phyloP scores from a whole-genome alignment of 2,329 filamentous ascomycete species.

The Blastomyces silverae region DNA sequence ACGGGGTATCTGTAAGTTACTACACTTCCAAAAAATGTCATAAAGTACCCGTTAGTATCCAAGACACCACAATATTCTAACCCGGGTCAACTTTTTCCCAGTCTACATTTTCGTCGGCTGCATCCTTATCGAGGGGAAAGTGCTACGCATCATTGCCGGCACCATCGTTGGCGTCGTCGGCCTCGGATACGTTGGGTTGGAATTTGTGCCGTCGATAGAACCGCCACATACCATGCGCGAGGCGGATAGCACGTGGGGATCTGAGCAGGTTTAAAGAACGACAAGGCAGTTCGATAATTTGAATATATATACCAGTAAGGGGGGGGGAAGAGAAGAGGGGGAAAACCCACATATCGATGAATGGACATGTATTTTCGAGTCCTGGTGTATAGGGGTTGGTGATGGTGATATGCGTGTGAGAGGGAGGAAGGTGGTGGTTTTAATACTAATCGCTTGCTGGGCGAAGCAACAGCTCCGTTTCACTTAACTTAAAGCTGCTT shows the following conservation, averaged over 20 bases:
- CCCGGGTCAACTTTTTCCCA: conserved; percentile 33
- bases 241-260: conserved; percentile 66
- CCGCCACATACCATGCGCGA: conserved; percentile 77
- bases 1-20: conserved; percentile 77
- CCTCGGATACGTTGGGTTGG: conserved; percentile 66
- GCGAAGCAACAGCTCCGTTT: background rate
- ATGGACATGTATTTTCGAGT: background rate
- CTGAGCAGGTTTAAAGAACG: conserved; percentile 60
- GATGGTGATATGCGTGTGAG: background rate
- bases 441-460: background rate
- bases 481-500: background rate
- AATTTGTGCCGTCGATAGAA: conserved; percentile 72
- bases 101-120: conserved; percentile 95
- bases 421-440: background rate
- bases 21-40: background rate
- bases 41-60: conserved; percentile 10
- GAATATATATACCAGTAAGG: background rate
- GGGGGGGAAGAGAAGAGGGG: background rate
- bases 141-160: conserved; percentile 68
- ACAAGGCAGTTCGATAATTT: background rate
- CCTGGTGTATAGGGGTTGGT: background rate
- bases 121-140: conserved; percentile 64
- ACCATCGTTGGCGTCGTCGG: conserved; percentile 71
- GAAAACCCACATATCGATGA: background rate
- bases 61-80: conserved; percentile 2